Conservation (phyloP, 495 filamentous ascomycete species). For the Penicillium simplicissimum region DNA sequence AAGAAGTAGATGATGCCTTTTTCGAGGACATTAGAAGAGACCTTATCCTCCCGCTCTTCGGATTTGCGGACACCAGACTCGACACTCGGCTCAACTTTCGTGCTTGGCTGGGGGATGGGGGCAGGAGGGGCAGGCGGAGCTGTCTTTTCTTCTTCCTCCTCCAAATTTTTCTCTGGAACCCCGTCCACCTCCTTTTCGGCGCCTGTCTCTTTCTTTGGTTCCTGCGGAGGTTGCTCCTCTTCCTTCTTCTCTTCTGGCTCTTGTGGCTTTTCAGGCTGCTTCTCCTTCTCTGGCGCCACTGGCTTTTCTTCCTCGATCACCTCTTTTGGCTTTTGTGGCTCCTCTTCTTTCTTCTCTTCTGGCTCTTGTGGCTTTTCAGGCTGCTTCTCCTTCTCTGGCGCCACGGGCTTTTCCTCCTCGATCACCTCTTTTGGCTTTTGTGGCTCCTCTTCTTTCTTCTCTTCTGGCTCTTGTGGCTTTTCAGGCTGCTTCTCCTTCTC, state of each 20-base stretch:
- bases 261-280: conserved; percentile 29
- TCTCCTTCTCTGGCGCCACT: neutral
- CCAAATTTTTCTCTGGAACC: conserved; percentile 21
- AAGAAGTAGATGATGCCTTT: conserved; percentile 97
- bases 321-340: neutral
- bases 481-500: conserved; percentile 21
- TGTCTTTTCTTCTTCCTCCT: conserved; percentile 11
- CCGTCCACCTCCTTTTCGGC: neutral
- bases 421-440: neutral
- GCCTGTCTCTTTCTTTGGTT: conserved; percentile 36
- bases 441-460: neutral
- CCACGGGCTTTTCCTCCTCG: neutral
- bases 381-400: neutral
- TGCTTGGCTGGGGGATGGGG: neutral
- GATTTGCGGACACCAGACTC: conserved; percentile 38
- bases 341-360: conserved; percentile 20
- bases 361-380: conserved; percentile 34
- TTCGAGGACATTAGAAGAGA: conserved; percentile 78
- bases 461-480: conserved; percentile 34
- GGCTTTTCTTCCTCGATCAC: neutral
- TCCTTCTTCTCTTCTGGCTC: conserved; percentile 26
- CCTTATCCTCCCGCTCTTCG: conserved; percentile 51
- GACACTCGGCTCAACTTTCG: conserved; percentile 10
- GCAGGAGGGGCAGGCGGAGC: neutral
- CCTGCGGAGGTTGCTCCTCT: conserved; percentile 32